Evolutionary conservation across 2,329 filamentous ascomycete genomes (phyloP).

Genomic region (Aspergillus sp.): DNA sequence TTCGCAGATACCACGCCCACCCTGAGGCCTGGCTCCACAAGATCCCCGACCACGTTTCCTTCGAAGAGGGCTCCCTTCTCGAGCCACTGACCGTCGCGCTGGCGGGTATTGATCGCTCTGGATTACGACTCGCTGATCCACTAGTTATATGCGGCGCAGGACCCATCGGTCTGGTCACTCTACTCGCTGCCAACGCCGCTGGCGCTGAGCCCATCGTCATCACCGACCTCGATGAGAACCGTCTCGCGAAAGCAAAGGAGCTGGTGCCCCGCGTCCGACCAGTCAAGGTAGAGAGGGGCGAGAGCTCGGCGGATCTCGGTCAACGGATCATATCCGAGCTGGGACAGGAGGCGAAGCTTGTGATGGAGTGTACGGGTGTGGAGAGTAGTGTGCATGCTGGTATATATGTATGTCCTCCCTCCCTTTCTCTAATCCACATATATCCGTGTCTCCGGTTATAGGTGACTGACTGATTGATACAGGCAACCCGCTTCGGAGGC

Average conservation of each 20-base stretch:
- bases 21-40: constrained; percentile 22
- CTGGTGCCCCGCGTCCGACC: constrained; percentile 19
- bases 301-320: constrained; percentile 13
- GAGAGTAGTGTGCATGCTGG: constrained; percentile 24
- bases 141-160: constrained; percentile 23
- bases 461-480: too few relatives aligned
- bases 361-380: constrained; percentile 23
- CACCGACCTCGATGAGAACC: constrained; percentile 20
- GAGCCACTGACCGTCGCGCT: constrained; percentile 22
- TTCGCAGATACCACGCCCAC: constrained; percentile 23
- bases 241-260: constrained; percentile 22
- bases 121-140: constrained; percentile 18
- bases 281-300: constrained; percentile 4
- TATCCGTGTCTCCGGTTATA: too few relatives aligned
- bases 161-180: constrained; percentile 22
- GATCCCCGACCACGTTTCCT: constrained; percentile 19
- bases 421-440: too few relatives aligned
- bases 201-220: constrained; percentile 23
- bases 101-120: constrained; percentile 20
- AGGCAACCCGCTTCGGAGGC: constrained; percentile 23
- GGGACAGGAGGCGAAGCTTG: constrained; percentile 22
- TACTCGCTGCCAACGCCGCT: constrained; percentile 21
- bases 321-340: constrained; percentile 17
- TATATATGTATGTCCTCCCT: constrained; percentile 18
- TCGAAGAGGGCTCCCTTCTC: constrained; percentile 20